phyloP scores from a whole-genome alignment of 495 filamentous ascomycete genomes.

The Terfezia boudieri region DNA sequence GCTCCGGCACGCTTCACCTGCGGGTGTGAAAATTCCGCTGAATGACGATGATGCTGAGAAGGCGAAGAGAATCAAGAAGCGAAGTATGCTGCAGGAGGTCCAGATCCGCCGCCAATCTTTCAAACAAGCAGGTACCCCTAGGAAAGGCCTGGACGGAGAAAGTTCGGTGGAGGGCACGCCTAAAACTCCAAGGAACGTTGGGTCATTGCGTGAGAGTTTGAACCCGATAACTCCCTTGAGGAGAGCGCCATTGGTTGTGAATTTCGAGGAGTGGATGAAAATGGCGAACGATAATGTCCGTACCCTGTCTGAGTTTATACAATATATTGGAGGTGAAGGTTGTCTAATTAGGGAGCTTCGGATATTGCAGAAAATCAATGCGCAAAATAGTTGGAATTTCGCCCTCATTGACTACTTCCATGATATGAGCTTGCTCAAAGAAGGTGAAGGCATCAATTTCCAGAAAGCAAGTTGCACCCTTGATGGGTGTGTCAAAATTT shows the following conservation, averaged over 20 bases:
- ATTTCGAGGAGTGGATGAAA: conserved; percentile 99
- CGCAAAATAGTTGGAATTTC: conserved; percentile 97
- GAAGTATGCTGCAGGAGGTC: conserved; percentile 68
- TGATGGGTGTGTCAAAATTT: conserved; percentile 98
- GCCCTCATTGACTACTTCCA: conserved; percentile 99
- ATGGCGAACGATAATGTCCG: conserved; percentile 82
- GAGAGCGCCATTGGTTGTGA: conserved; percentile 81
- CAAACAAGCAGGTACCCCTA: neutral
- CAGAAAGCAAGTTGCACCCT: conserved; percentile 96
- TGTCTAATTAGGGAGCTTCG: conserved; percentile 5
- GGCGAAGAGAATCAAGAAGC: conserved; percentile 63
- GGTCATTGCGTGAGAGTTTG: conserved; percentile 26
- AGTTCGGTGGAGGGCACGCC: conserved; percentile 24
- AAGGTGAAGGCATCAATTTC: conserved; percentile 94
- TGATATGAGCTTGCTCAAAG: conserved; percentile 91
- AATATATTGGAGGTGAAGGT: neutral
- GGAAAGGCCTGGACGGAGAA: neutral
- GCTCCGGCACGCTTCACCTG: neutral
- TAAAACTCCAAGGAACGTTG: conserved; percentile 25
- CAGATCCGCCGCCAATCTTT: conserved; percentile 43
- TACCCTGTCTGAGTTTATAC: neutral
- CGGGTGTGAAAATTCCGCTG: conserved; percentile 43
- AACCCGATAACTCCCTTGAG: conserved; percentile 65
- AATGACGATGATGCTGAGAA: conserved; percentile 93
- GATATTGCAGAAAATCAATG: conserved; percentile 66